phyloP scores from a whole-genome alignment of 352 stramenopile genomes.

The Phytophthora brassicae region DNA sequence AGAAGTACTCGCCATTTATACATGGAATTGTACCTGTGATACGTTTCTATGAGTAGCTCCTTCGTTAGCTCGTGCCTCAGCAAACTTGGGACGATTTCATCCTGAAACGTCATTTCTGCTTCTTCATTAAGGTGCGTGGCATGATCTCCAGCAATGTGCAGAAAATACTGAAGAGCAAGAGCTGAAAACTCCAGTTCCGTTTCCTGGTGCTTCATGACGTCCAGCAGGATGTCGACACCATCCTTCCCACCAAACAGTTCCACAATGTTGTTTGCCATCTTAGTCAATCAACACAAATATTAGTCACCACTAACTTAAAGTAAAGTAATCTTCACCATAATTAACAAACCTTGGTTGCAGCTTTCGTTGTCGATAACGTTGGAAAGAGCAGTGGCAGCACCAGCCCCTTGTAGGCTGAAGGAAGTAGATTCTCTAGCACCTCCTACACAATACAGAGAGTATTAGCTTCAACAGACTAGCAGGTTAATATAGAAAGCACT shows the following conservation, averaged over 20 bases:
- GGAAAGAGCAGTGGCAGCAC: conserved; percentile 78
- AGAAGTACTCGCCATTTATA: background rate
- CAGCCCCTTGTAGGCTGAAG: conserved; percentile 67
- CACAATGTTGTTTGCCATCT: conserved; percentile 66
- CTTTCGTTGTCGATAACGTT: conserved; percentile 54
- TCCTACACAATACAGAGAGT: conserved; percentile 44
- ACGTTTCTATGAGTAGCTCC: conserved; percentile 77
- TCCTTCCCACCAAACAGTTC: conserved; percentile 48
- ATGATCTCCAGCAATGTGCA: conserved; percentile 74
- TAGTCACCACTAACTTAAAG: background rate
- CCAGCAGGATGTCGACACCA: conserved; percentile 65
- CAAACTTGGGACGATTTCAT: conserved; percentile 59
- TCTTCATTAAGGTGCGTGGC: conserved; percentile 35
- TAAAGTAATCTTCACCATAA: background rate
- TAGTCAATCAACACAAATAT: background rate
- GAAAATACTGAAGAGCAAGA: conserved; percentile 80
- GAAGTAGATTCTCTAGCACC: conserved; percentile 80
- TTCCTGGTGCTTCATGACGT: conserved; percentile 69
- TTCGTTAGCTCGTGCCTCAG: conserved; percentile 64
- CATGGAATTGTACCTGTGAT: conserved; percentile 41
- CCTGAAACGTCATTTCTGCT: conserved; percentile 46
- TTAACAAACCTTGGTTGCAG: conserved; percentile 46
- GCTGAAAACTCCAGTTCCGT: conserved; percentile 67
- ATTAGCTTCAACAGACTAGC: background rate
- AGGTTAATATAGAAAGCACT: background rate